phyloP scores from a whole-genome alignment of 192 early-diverging fungal genomes.

The Backusella australiensis region DNA sequence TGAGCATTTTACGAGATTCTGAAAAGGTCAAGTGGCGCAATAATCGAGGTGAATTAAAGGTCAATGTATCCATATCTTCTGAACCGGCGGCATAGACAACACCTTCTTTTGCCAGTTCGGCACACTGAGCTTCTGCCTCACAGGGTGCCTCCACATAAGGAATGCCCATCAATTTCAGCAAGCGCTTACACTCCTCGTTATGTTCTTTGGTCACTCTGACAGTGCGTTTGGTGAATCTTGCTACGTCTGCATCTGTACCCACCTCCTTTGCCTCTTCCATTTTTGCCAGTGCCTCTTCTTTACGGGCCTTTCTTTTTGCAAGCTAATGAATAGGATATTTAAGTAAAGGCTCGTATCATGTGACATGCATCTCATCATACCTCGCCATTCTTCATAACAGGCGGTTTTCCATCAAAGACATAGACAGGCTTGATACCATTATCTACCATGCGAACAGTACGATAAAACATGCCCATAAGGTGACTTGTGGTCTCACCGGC shows the following conservation, averaged over 20 bases:
- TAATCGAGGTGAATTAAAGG: constrained; percentile 87
- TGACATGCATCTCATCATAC: constrained; percentile 31
- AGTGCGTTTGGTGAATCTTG: constrained; percentile 83
- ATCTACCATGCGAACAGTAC: constrained; percentile 95
- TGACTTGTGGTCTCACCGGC: constrained; percentile 95
- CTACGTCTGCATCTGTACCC: constrained; percentile 73
- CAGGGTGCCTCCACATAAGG: constrained; percentile 92
- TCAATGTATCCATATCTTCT: constrained; percentile 99
- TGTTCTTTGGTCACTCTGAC: constrained; percentile 94
- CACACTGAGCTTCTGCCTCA: constrained; percentile 98
- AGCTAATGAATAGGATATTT: constrained; percentile 42
- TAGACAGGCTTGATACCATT: constrained; percentile 95
- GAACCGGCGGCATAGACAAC: constrained; percentile 95
- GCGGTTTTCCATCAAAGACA: constrained; percentile 98
- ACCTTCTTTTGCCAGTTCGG: constrained; percentile 81
- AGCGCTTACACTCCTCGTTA: constrained; percentile 86
- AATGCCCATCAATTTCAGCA: constrained; percentile 91
- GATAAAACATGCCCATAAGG: constrained; percentile 95
- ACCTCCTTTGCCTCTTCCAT: constrained; percentile 73
- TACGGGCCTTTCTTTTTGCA: constrained; percentile 68
- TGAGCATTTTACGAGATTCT: constrained; percentile 87
- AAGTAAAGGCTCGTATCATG: background rate
- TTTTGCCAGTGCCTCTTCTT: constrained; percentile 66
- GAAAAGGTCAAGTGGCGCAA: constrained; percentile 92
- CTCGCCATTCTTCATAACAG: constrained; percentile 87